Evolutionary conservation across 495 filamentous ascomycete genomes (phyloP).

Genomic region (Immersiella caudata): DNA sequence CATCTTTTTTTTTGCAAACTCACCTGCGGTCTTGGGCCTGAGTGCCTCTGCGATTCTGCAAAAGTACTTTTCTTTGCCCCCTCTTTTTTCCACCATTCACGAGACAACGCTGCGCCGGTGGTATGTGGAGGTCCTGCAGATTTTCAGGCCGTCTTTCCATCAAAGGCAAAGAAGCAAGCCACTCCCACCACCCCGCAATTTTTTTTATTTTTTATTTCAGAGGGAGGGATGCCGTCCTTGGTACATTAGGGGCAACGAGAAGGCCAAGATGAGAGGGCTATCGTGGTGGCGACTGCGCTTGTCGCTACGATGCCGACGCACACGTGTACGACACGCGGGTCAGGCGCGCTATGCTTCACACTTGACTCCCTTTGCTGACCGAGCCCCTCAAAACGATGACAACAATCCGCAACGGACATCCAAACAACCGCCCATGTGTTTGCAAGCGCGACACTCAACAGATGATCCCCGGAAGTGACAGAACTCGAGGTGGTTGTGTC

Average conservation of each 20-base stretch:
- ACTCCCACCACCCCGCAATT: neutral
- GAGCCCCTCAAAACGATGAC: neutral
- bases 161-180: neutral
- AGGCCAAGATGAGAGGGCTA: neutral
- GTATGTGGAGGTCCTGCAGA: neutral
- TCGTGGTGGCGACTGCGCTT: neutral
- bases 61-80: neutral
- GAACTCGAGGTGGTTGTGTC: neutral
- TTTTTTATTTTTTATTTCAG: too few species aligned
- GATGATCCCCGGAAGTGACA: neutral
- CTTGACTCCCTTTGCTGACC: neutral
- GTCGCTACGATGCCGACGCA: neutral
- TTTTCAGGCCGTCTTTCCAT: neutral
- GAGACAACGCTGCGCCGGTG: neutral
- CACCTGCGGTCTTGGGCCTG: neutral
- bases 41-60: neutral
- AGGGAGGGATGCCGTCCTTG: neutral
- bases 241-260: neutral
- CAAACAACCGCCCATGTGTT: neutral
- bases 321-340: neutral
- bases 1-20: neutral
- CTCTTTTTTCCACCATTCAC: conserved; percentile 5
- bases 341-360: neutral
- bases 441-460: neutral
- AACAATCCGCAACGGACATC: neutral